Evolutionary conservation across 2,329 filamentous ascomycete genomes (phyloP), one percentile per base, ranked within the genome.

Genomic region (Pseudonectria buxi): DNA sequence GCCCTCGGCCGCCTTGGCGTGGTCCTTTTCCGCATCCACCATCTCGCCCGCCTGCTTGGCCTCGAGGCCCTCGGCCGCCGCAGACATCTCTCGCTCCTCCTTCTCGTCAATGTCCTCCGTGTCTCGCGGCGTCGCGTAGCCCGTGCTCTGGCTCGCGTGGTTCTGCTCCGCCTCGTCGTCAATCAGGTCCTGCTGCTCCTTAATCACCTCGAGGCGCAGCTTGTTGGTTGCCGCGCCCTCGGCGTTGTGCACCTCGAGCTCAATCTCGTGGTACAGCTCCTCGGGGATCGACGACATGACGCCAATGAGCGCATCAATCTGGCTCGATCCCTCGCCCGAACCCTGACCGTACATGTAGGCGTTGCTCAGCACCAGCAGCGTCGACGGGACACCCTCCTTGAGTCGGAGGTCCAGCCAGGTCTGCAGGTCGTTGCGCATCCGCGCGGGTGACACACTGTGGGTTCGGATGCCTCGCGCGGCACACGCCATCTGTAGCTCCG

Each of bases 231-330:
- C 92, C 10, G 89, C 90, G 43, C 92, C 92, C 67, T 98, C 92
- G 32, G 90, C 89, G 43, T 83, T 94, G 72, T 95, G 87, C 9
- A 98, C 88, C 68, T 98, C 92, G 24, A 98, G 83, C 65, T 96
- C 92, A 45, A 98, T 95, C 70, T 98, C 92, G 72, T 98, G 92
- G 85, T 94, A 98, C 27, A 98, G 74, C 63, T 98, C 92, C 64
- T 98, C 92, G 3, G 92, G 92, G 44, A 98, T 96, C 41, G 85
- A 89, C 27, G 86, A 94, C 27, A 98, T 71, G 5, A 98, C 92
- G 36, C 88, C 86, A 41, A 89, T 86, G 32, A 98, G 76, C 1
- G 92, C 88, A 49, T 95, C 89, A 40, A 98, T 88, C 67, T 96
- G 90, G 43, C 78, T 86, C 24, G 84, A 80, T 53, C 92, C 86